Conservation (phyloP, 2,329 filamentous ascomycete genomes). For the Microsporum canis region DNA sequence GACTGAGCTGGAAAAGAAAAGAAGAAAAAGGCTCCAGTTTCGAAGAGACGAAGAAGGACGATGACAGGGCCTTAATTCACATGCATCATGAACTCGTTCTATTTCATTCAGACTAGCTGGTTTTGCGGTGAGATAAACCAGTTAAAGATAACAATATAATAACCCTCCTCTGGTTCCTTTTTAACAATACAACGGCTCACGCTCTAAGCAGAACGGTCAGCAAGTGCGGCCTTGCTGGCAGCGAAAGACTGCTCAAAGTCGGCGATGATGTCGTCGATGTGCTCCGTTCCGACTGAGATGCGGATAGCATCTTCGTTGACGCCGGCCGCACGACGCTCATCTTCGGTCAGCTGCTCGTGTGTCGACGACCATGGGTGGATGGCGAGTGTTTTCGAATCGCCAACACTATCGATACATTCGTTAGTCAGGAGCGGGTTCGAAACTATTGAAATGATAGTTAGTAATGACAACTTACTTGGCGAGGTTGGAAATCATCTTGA, state of each 20-base stretch:
- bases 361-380: conserved; percentile 95
- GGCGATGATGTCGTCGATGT: conserved; percentile 93
- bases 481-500: conserved; percentile 90
- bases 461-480: conserved; percentile 52
- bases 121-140: no score
- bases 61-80: no score
- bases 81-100: neutral
- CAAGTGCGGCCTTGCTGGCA: conserved; percentile 28
- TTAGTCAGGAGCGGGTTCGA: neutral
- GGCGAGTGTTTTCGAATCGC: conserved; percentile 86
- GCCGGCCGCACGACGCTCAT: conserved; percentile 69
- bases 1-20: neutral
- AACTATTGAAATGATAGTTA: neutral
- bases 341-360: conserved; percentile 76
- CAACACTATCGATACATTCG: conserved; percentile 44
- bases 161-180: neutral
- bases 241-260: conserved; percentile 90
- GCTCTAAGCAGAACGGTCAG: conserved; percentile 7
- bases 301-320: conserved; percentile 84
- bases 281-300: conserved; percentile 89
- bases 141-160: no score
- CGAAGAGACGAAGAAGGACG: no score
- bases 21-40: no score
- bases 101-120: neutral
- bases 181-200: neutral